Evolutionary conservation across 495 filamentous ascomycete species (phyloP).

Genomic region (Daldinia loculata): DNA sequence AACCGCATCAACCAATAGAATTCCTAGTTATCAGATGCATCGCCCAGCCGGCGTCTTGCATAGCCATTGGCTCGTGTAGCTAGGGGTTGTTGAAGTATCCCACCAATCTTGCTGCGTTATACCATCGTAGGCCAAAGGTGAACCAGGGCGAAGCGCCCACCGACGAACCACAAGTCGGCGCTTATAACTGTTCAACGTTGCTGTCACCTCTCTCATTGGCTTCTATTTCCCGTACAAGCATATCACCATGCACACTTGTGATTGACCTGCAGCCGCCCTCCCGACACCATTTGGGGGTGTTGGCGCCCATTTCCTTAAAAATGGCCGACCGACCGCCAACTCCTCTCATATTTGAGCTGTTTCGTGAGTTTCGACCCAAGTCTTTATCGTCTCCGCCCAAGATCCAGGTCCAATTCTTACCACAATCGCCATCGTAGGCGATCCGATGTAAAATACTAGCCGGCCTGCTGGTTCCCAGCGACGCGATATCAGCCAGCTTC

Average conservation of each 20-base stretch:
- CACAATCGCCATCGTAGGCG: slow-evolving; percentile 36
- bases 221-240: slow-evolving; percentile 28
- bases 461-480: slow-evolving; percentile 38
- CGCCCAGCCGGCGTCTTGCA: slow-evolving; percentile 27
- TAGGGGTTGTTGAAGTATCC: slow-evolving; percentile 13
- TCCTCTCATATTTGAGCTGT: slow-evolving; percentile 32
- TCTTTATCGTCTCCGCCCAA: not conserved
- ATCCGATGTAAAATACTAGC: slow-evolving; percentile 37
- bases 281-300: slow-evolving; percentile 30
- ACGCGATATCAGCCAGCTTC: slow-evolving; percentile 28
- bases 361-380: slow-evolving; percentile 35
- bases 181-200: slow-evolving; percentile 40
- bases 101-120: slow-evolving; percentile 40
- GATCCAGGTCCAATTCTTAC: slow-evolving; percentile 9
- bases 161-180: slow-evolving; percentile 42
- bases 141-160: slow-evolving; percentile 41
- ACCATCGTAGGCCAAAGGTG: slow-evolving; percentile 26
- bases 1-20: slow-evolving; percentile 29
- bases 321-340: slow-evolving; percentile 45
- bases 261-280: slow-evolving; percentile 43
- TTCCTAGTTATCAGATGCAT: slow-evolving; percentile 21
- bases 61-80: slow-evolving; percentile 28
- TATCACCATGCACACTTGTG: slow-evolving; percentile 46
- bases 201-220: slow-evolving; percentile 42
- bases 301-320: slow-evolving; percentile 40